Percentiles rank a stretch among this genome's conserved stretches.
Evolutionary conservation across 805 yeast genomes (phyloP).

Genomic region (Ogataea pini): DNA sequence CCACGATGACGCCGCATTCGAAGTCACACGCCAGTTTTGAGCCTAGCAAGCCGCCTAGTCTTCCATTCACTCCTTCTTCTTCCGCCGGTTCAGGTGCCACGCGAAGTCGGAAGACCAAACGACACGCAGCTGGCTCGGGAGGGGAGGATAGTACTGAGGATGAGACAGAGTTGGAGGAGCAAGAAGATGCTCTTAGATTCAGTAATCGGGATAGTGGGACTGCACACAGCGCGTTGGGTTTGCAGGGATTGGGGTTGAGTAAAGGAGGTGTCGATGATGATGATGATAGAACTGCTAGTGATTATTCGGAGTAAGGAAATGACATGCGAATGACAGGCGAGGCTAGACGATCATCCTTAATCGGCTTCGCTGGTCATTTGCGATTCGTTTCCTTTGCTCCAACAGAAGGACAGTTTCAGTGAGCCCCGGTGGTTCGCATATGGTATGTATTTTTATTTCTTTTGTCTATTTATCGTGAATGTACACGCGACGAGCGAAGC

Average conservation of each 20-base stretch:
- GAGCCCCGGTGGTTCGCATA: too few relatives aligned
- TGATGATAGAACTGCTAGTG: slow-evolving; percentile 29
- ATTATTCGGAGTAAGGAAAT: slow-evolving; percentile 20
- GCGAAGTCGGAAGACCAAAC: background rate
- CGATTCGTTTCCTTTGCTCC: background rate
- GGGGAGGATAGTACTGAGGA: slow-evolving; percentile 18
- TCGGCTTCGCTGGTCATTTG: too few relatives aligned
- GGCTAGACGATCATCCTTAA: too few relatives aligned
- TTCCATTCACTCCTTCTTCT: slow-evolving; percentile 7
- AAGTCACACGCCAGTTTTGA: background rate
- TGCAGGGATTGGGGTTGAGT: slow-evolving; percentile 22
- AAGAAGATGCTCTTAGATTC: slow-evolving; percentile 10
- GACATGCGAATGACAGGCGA: too few relatives aligned
- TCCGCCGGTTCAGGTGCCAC: background rate
- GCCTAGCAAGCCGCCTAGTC: slow-evolving; percentile 12
- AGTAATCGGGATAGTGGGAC: background rate
- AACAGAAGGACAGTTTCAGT: background rate
- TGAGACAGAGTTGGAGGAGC: slow-evolving; percentile 22
- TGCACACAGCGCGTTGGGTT: slow-evolving; percentile 6
- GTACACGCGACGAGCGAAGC: background rate
- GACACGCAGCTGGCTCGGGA: background rate
- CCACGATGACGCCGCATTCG: slow-evolving; percentile 1
- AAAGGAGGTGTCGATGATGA: slow-evolving; percentile 25
- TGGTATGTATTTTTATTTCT: background rate
- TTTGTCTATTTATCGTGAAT: background rate